Evolutionary conservation across 2,329 filamentous ascomycete species (phyloP).

Genomic region (Cladorrhinum sp.): DNA sequence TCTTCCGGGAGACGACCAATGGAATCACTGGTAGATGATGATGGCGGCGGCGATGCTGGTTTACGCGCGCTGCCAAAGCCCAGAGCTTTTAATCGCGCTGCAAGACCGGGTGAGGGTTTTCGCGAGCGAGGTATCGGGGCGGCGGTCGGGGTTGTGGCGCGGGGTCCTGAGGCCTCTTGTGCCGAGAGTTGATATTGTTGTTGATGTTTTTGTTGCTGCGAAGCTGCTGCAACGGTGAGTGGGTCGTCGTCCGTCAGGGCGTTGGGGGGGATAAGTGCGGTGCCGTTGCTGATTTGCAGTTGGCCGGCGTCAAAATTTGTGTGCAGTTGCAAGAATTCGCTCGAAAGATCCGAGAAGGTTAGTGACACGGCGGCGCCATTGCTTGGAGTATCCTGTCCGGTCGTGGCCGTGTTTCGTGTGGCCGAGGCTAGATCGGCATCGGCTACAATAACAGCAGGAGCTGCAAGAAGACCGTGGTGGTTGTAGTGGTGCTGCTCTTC

Average conservation of each 20-base stretch:
- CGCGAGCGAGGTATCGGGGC: constrained; percentile 39
- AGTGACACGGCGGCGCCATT: constrained; percentile 25
- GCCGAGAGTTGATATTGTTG: constrained; percentile 15
- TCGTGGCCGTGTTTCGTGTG: constrained; percentile 1
- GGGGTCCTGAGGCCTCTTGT: constrained; percentile 23
- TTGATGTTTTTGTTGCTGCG: constrained; percentile 22
- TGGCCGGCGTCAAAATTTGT: constrained; percentile 27
- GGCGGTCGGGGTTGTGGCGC: constrained; percentile 27
- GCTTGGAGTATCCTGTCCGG: not conserved
- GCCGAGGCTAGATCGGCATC: constrained; percentile 13
- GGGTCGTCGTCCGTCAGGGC: not conserved
- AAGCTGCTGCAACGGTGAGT: constrained; percentile 1
- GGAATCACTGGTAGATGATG: constrained; percentile 37
- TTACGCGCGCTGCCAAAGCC: constrained; percentile 53
- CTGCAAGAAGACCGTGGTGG: constrained; percentile 7
- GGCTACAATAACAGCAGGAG: constrained; percentile 13
- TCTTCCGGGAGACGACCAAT: constrained; percentile 69
- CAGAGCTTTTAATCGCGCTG: constrained; percentile 62
- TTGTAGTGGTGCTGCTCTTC: not conserved
- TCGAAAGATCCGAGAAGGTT: constrained; percentile 42
- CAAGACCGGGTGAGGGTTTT: constrained; percentile 62
- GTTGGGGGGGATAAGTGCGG: not conserved
- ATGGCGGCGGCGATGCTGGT: constrained; percentile 33
- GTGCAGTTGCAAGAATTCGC: constrained; percentile 39
- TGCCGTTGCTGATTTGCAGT: constrained; percentile 16